These are phyloP conservation scores for Paramecium pentaurelia DNA, from an alignment of 73 alveolate species.

Conservation along the genomic window DNA sequence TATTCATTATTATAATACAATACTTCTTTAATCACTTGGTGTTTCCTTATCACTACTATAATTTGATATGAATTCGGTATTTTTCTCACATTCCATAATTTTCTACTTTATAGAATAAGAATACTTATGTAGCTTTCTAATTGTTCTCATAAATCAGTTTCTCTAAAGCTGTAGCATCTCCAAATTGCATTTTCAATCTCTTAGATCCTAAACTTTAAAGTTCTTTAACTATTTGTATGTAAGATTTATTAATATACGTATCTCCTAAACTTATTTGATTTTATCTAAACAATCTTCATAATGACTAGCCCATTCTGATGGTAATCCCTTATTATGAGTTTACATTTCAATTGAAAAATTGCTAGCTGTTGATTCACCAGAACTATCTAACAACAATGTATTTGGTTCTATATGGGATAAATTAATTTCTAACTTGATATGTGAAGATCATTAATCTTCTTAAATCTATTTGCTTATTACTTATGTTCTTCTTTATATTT, in stretches of 20 bases:
- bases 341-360: slow-evolving; percentile 24
- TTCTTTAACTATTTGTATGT: background rate
- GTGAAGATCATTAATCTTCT: background rate
- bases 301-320: background rate
- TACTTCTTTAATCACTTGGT: slow-evolving; percentile 1
- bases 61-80: background rate
- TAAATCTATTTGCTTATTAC: slow-evolving; percentile 5
- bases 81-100: slow-evolving; percentile 28
- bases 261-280: background rate
- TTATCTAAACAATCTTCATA: slow-evolving; percentile 7
- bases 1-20: background rate
- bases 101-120: background rate
- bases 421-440: background rate
- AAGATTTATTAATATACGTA: background rate
- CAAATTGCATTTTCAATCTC: slow-evolving; percentile 20
- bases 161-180: slow-evolving; percentile 31
- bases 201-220: background rate
- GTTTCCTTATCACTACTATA: background rate
- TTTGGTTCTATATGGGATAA: background rate
- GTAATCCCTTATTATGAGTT: background rate
- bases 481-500: slow-evolving; percentile 24
- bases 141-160: background rate
- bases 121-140: slow-evolving; percentile 40
- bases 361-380: slow-evolving; percentile 1
- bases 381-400: background rate